Evolutionary conservation across 345 rosid genomes (phyloP).

Genomic region (Salix brachista): DNA sequence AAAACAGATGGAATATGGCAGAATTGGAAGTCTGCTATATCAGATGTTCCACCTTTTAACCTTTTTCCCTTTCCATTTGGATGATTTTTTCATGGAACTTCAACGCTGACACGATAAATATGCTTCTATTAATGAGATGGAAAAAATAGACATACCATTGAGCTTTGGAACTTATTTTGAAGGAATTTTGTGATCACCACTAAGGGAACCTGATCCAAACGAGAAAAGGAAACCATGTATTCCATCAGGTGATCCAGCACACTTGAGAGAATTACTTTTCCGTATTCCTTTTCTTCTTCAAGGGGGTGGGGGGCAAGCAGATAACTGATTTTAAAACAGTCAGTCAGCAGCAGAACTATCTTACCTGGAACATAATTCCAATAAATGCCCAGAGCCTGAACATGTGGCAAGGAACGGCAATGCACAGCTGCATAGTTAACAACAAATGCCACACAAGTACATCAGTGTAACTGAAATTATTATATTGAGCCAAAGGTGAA

Average conservation of each 20-base stretch:
- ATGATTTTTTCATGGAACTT: no score
- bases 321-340: background rate
- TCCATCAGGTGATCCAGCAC: background rate
- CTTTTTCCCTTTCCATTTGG: background rate
- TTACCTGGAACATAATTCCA: constrained; percentile 97
- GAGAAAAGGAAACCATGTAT: background rate
- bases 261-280: background rate
- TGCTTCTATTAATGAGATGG: background rate
- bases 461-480: background rate
- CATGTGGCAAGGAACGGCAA: constrained; percentile 93
- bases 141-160: constrained; percentile 55
- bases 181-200: constrained; percentile 72
- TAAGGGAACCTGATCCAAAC: constrained; percentile 67
- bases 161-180: constrained; percentile 61
- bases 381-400: constrained; percentile 92
- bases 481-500: background rate
- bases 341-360: background rate
- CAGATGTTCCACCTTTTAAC: background rate
- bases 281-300: background rate
- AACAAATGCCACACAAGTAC: background rate
- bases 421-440: constrained; percentile 57
- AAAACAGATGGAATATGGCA: no score
- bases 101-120: background rate
- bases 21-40: background rate
- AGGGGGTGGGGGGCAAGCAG: background rate